These are phyloP conservation scores for Cystobasidiaceae sp. DNA, from an alignment of 1,284 basidiomycete species.

Conservation along the genomic window DNA sequence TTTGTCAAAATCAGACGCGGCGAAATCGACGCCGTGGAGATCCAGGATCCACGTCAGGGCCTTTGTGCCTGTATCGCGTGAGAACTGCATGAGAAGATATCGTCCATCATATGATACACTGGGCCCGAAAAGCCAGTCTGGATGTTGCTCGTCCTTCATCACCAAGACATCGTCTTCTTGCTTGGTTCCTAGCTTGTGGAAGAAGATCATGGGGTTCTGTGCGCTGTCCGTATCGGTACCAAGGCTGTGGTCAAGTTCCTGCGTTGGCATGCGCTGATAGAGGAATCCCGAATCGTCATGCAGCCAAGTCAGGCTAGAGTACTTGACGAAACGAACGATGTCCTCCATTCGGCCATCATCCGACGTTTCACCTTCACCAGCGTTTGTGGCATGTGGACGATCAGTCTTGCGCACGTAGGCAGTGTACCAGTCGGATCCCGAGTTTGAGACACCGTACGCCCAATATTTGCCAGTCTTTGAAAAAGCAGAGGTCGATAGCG, in stretches of 20 bases:
- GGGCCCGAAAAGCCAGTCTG: constrained; percentile 58
- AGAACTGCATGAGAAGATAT: constrained; percentile 58
- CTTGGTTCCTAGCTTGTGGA: constrained; percentile 63
- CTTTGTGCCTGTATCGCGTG: constrained; percentile 56
- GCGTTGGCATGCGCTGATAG: constrained; percentile 55
- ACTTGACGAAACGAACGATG: constrained; percentile 68
- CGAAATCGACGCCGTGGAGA: constrained; percentile 57
- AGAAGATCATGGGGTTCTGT: constrained; percentile 64
- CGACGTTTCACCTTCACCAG: constrained; percentile 48
- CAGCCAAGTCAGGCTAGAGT: constrained; percentile 65
- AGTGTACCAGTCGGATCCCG: constrained; percentile 68
- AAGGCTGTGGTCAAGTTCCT: constrained; percentile 56
- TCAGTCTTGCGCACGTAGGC: constrained; percentile 56
- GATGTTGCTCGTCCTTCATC: constrained; percentile 59
- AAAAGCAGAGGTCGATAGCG: constrained; percentile 58
- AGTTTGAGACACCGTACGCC: constrained; percentile 53
- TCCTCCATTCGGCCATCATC: constrained; percentile 59
- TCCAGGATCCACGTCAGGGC: constrained; percentile 69
- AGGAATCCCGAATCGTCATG: constrained; percentile 73
- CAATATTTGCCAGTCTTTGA: constrained; percentile 64
- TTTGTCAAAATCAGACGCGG: not conserved
- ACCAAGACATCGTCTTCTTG: constrained; percentile 68
- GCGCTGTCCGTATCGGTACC: constrained; percentile 63
- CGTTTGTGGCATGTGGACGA: constrained; percentile 53
- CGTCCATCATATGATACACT: constrained; percentile 42